Conservation (phyloP, 2,329 filamentous ascomycete species). For the Zymoseptoria tritici region DNA sequence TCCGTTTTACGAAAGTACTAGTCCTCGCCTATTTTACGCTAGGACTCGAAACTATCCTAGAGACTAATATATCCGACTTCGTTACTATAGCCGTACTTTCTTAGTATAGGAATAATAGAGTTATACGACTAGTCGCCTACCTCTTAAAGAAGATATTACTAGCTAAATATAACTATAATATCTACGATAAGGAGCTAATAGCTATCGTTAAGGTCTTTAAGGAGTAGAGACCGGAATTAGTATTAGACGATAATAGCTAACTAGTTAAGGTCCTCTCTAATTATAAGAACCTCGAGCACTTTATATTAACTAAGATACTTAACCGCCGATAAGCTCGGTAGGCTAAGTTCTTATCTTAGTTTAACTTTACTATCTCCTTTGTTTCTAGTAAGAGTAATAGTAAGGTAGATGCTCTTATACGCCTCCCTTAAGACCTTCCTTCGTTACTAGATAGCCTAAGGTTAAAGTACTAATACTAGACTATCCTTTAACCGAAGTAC, state of each 20-base stretch:
- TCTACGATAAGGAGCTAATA: no score
- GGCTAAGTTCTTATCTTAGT: constrained; percentile 19
- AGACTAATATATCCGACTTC: neutral
- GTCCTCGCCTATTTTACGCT: neutral
- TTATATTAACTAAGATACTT: constrained; percentile 26
- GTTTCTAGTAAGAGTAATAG: no score
- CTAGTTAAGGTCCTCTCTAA: constrained; percentile 20
- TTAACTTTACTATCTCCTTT: constrained; percentile 24
- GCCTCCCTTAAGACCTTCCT: no score
- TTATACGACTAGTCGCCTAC: neutral
- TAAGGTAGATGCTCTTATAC: no score
- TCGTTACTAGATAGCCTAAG: no score
- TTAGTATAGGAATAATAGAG: neutral
- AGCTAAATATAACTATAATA: no score
- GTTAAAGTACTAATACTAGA: no score
- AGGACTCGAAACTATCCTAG: no score
- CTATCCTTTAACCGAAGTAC: no score
- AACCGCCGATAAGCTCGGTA: constrained; percentile 24
- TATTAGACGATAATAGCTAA: constrained; percentile 14
- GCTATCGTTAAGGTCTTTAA: no score
- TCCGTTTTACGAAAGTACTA: no score
- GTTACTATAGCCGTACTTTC: neutral
- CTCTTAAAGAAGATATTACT: neutral
- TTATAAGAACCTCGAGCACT: constrained; percentile 27
- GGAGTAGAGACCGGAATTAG: neutral